Base-by-base conservation (phyloP, 768 basidiomycete genomes). In the Lactarius psammicola region DNA sequence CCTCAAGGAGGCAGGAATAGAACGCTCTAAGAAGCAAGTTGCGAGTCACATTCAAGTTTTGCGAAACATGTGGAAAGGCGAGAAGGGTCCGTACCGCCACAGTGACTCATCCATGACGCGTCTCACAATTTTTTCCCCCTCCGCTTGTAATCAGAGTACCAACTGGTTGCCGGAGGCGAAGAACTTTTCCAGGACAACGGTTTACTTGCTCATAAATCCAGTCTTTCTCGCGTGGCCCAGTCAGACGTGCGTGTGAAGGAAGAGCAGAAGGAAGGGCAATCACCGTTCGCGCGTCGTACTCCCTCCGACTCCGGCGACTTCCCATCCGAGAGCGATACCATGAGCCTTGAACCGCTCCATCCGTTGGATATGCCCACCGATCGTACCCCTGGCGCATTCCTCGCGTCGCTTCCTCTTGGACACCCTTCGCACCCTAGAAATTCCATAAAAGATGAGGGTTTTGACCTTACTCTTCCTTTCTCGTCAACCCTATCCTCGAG, bases 11-110 rank as follows among this genome's bases (percentile, higher is more conserved):
- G 78, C 81, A 42, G 88, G 87, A 62, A 84, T 93, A 73, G 81
- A 81, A 31, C 86, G 91, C 49, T 82, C 89, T 54, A 92, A 92
- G 81, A 92, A 93, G 75, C 91, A 93, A 75, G 91, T 93, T 69
- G 91, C 91, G n/a, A 90, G 88, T 75, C 91, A 93, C 72, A 89
- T 93, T 60, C 91, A 93, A 73, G 90, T 92, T 63, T 75, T 91
- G 62, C 80, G 90, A 59, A 92, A 92, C 73, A 92, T 92, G 90
- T 92, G 89, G 90, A 91, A 91, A 74, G 90, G 89, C 28, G 85
- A 89, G 65, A 82, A 86, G 79, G 87, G 90, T 89, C 64, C 38
- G 79, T 70, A 20, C 33, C n/a, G 46, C 42, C 40, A 8, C 59
- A 56, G 1, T 71, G 42, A 46, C 55, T 57, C 36, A 66, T 40